Percentiles rank a stretch among this genome's conserved stretches.
Conservation (phyloP, 192 early-diverging fungal genomes). For the Chytriomyces confervae region DNA sequence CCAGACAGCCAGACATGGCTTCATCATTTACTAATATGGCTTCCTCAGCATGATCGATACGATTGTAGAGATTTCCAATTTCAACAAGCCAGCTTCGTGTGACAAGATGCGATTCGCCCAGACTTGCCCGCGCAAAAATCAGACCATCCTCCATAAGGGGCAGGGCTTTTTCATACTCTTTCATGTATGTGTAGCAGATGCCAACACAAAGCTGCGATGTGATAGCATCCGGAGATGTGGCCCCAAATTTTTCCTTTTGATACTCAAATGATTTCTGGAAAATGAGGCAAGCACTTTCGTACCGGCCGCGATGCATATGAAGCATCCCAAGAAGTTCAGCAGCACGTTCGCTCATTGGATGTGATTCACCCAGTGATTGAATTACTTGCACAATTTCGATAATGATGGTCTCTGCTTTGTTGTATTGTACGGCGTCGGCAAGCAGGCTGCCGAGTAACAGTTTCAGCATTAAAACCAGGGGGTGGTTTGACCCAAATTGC, state of each 20-base stretch:
- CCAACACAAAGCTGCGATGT: background rate
- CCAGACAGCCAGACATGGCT: background rate
- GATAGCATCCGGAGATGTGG: background rate
- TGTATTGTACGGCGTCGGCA: too few relatives aligned
- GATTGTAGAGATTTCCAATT: background rate
- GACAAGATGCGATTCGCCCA: background rate
- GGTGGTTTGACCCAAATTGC: too few relatives aligned
- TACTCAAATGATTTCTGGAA: background rate
- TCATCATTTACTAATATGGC: background rate
- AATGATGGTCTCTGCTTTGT: too few relatives aligned
- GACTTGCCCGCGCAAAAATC: background rate
- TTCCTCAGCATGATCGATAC: background rate
- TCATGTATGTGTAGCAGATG: background rate
- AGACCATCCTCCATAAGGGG: background rate
- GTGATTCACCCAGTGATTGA: background rate
- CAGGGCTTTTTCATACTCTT: background rate
- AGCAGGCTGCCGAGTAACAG: too few relatives aligned
- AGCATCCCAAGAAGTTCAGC: background rate
- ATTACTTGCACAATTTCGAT: background rate
- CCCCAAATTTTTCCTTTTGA: background rate
- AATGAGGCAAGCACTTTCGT: background rate
- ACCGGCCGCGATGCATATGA: background rate
- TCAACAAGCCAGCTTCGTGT: background rate
- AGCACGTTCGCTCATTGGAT: background rate
- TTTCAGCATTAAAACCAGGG: too few relatives aligned